These are phyloP conservation scores for Aspergillus campestris DNA, from an alignment of 495 filamentous ascomycete species.

Conservation along the genomic window DNA sequence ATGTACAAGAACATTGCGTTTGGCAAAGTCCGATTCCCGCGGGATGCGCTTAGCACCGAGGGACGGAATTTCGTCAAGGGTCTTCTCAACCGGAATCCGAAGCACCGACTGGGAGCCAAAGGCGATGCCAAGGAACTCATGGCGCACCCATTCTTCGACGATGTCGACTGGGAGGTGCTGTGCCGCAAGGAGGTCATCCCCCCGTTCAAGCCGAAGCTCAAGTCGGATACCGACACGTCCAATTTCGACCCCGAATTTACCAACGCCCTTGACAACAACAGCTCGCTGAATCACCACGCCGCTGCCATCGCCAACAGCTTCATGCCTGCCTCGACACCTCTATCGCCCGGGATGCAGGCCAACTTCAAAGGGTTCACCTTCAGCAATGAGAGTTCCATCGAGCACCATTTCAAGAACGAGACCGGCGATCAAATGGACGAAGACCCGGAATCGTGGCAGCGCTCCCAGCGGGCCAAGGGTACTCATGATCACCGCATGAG, in stretches of 20 bases:
- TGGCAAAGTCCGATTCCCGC: conserved; percentile 92
- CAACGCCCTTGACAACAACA: conserved; percentile 65
- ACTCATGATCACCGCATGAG: conserved; percentile 57
- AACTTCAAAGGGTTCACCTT: conserved; percentile 99
- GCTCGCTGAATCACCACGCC: conserved; percentile 80
- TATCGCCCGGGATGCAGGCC: conserved; percentile 91
- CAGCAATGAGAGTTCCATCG: conserved; percentile 92
- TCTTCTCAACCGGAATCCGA: conserved; percentile 91
- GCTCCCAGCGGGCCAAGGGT: conserved; percentile 26
- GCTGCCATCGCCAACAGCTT: conserved; percentile 64
- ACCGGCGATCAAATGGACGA: conserved; percentile 62
- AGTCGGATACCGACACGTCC: conserved; percentile 88
- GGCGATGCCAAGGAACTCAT: conserved; percentile 93
- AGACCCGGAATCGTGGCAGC: conserved; percentile 45
- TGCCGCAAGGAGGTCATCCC: conserved; percentile 87
- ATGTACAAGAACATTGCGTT: conserved; percentile 99
- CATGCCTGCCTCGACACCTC: conserved; percentile 75
- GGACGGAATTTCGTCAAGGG: conserved; percentile 98
- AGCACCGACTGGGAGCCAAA: conserved; percentile 84
- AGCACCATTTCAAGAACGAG: conserved; percentile 72
- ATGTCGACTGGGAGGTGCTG: conserved; percentile 86
- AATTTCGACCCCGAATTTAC: conserved; percentile 99
- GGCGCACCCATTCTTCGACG: conserved; percentile 85
- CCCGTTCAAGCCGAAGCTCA: conserved; percentile 94
- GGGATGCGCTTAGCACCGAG: conserved; percentile 87